Conservation (phyloP, 2,329 filamentous ascomycete species). For the Cadophora sp. region DNA sequence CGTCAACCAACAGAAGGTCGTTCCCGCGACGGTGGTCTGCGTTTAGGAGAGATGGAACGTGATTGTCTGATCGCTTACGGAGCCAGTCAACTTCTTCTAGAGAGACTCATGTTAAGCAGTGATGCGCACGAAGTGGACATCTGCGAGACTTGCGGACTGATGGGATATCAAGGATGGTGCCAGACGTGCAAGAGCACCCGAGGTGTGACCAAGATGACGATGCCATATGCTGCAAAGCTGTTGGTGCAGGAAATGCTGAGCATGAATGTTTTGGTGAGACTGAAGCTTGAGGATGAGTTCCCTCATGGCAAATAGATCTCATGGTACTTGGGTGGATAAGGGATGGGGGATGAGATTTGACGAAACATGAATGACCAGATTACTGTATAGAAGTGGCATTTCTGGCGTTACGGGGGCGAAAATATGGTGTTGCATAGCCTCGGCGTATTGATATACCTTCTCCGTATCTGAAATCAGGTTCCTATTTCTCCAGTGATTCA, state of each 20-base stretch:
- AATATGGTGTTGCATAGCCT: slow-evolving; percentile 5
- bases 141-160: slow-evolving; percentile 91
- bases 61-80: slow-evolving; percentile 98
- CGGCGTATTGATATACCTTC: slow-evolving; percentile 2
- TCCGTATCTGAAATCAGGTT: neutral
- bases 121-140: slow-evolving; percentile 93
- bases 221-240: slow-evolving; percentile 97
- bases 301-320: slow-evolving; percentile 51
- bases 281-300: slow-evolving; percentile 95
- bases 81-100: slow-evolving; percentile 87
- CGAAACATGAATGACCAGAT: neutral
- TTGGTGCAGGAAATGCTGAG: slow-evolving; percentile 94
- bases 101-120: slow-evolving; percentile 92
- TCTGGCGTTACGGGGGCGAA: slow-evolving; percentile 1
- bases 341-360: neutral
- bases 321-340: neutral
- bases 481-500: neutral
- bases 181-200: slow-evolving; percentile 88
- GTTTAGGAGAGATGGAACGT: slow-evolving; percentile 97
- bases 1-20: slow-evolving; percentile 96
- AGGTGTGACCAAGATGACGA: slow-evolving; percentile 88
- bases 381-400: slow-evolving; percentile 9
- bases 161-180: slow-evolving; percentile 95
- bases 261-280: slow-evolving; percentile 96
- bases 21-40: slow-evolving; percentile 87